Conservation (phyloP, 306 rosid genomes). For the Pyrus bretschneideri region DNA sequence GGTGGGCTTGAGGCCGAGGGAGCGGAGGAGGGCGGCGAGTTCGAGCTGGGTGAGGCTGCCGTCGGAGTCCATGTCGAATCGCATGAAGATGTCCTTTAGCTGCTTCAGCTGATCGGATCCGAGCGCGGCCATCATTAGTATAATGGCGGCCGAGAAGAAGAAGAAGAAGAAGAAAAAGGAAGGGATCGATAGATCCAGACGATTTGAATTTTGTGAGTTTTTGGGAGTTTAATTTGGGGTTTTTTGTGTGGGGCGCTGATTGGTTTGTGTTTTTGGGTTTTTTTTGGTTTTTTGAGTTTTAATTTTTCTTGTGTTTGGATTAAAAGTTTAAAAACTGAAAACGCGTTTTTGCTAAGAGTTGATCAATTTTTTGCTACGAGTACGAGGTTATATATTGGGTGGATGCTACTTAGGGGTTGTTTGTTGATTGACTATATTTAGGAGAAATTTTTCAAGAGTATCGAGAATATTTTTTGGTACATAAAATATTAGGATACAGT, state of each 20-base stretch:
- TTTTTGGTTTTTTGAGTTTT: background rate
- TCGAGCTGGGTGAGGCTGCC: constrained; percentile 89
- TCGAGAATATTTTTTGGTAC: accelerated
- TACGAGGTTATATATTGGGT: background rate
- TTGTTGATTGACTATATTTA: background rate
- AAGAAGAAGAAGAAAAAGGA: background rate
- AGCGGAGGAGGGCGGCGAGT: constrained; percentile 77
- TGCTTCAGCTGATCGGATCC: constrained; percentile 52
- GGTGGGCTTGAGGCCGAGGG: constrained; percentile 68
- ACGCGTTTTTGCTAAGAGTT: background rate
- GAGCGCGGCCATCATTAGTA: constrained; percentile 21
- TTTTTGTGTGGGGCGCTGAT: background rate
- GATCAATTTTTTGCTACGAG: background rate
- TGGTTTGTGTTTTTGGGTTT: background rate
- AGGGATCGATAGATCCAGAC: background rate
- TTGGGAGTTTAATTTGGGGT: background rate
- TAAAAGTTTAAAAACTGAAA: background rate
- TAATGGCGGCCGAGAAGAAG: background rate
- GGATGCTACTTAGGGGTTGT: background rate
- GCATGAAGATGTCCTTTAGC: constrained; percentile 57
- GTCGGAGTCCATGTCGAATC: constrained; percentile 83
- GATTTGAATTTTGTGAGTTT: background rate
- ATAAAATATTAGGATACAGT: too few relatives aligned
- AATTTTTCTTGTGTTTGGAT: background rate
- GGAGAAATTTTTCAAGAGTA: too few relatives aligned